Base-by-base conservation (phyloP, 1,139 yeast genomes). In the Tardiomyces depauwii region DNA sequence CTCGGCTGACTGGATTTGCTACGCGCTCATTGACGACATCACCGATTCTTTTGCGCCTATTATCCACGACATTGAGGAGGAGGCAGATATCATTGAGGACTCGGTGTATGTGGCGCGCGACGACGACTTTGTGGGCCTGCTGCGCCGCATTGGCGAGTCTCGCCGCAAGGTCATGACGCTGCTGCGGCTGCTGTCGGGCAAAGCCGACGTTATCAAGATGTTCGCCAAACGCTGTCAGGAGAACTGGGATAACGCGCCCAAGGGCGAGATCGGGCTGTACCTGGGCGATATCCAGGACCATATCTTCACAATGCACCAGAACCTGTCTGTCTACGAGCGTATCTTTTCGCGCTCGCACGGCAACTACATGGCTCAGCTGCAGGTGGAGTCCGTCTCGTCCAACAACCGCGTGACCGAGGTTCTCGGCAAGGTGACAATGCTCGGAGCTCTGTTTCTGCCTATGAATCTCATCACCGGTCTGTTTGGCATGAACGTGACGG, bases 261-360 rank as follows among this genome's bases (percentile, higher is more conserved):
- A 64, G 44, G 62, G 63, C 16, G 74, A 70, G 44, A 70, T 71
- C 55, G 70, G 70, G 2, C 72, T 91, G 52, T 91, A 89, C 63
- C 68, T 91, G 52, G 96, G 97, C 49, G 98, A 91, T 78, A 89
- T 89, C 59, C 97, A 89, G 68, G 97, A 89, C 73, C 98, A 89
- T 74, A 85, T 89, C 57, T 80, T 89, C 51, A 89, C 97, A 16
- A 89, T 89, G 97, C 84, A 81, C 64, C 96, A 88, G 64, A 88
- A 87, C 58, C 74, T 89, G 60, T 66, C 81, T 44, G 86, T 95
- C 2, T 89, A 87, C 59, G 98, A 89, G 64, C 89, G 89, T 73
- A 88, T 89, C 56, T 82, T 91, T 60, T 81, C 94, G 42, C 76
- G 97, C 54, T 83, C 95, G 0, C 97, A 89, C 63, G 76, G 95